A percentile compares a stretch with the other conserved stretches of the same genome.
Evolutionary conservation across 164 flowering plant genomes (phyloP).

Genomic region (Litsea cubeba): DNA sequence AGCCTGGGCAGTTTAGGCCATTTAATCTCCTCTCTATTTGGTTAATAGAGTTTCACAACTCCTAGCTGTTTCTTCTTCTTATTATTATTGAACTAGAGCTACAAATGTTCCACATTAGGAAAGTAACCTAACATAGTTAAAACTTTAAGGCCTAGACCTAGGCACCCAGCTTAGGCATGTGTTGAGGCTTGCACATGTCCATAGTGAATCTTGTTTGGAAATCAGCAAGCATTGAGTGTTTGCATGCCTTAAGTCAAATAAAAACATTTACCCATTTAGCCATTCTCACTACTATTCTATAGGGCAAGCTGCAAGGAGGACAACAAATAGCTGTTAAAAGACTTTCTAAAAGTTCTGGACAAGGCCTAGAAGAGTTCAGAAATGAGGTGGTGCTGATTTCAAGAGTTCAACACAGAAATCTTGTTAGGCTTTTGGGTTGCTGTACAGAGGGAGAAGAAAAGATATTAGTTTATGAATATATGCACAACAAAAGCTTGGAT

Average conservation of each 20-base stretch:
- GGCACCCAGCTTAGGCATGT: background rate
- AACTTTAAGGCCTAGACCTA: background rate
- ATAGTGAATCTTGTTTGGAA: background rate
- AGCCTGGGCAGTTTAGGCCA: background rate
- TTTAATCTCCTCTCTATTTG: no score
- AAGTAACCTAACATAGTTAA: background rate
- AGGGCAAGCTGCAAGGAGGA: constrained; percentile 31
- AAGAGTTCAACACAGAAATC: constrained; percentile 40
- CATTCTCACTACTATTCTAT: background rate
- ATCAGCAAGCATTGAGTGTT: background rate
- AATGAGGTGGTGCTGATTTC: constrained; percentile 31
- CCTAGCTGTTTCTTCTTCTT: no score
- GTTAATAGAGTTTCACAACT: no score
- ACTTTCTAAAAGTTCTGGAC: constrained; percentile 31
- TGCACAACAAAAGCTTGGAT: constrained; percentile 35
- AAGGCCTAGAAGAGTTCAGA: constrained; percentile 34
- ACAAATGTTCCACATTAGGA: no score
- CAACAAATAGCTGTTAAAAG: constrained; percentile 40
- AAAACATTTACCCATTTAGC: background rate
- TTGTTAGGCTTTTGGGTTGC: constrained; percentile 37
- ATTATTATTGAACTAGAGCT: no score
- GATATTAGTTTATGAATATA: constrained; percentile 35
- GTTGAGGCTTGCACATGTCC: background rate
- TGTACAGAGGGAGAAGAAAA: constrained; percentile 33
- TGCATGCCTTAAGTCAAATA: background rate